Base-by-base conservation (phyloP, 345 rosid species). In the Syzygium aqueum region DNA sequence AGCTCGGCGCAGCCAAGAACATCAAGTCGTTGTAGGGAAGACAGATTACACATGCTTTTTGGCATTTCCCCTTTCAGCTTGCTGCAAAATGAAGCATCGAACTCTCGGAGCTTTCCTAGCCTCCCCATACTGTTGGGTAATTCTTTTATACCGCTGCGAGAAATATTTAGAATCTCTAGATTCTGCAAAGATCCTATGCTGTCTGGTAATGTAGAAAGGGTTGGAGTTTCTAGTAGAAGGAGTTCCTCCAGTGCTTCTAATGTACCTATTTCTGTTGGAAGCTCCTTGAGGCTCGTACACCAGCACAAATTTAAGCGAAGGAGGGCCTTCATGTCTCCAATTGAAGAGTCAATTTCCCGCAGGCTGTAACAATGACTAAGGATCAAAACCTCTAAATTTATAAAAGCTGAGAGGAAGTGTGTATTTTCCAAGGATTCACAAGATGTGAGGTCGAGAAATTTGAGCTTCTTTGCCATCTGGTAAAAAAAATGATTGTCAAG, bases 71-170 rank as follows among this genome's bases (percentile, higher is more conserved):
- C 49, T 28, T 63, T 63, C 77, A 63, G 21, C 14, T 63, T 1
- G 7, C 0, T 0, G 10, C 77, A 63, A 1, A 0, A 0, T 0
- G 0, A 1, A 28, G 77, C 77, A n/a, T 3, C 2, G 7, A 63
- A 63, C 15, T n/a, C 77, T 63, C 37, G 37, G 10, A 63, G 77
- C 19, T 63, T 63, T 28, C 37, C n/a, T 5, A 63, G 77, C 17
- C 37, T 6, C 77, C 77, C 77, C 7, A 63, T 63, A 63, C 19
- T 3, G 1, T 63, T 28, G 9, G 77, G 77, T 2, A 28, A 28
- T 28, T 3, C 22, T 65, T 16, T 30, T 65, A 28, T 65, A 65
- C 22, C 40, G 8, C 22, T 30, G 0, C 0, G 0, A 65, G 22
- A 30, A 65, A 63, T 63, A 28, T 14, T 2, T 63, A 63, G 77